Conservation (phyloP, 1,284 basidiomycete genomes). For the Laetiporus sulphureus region DNA sequence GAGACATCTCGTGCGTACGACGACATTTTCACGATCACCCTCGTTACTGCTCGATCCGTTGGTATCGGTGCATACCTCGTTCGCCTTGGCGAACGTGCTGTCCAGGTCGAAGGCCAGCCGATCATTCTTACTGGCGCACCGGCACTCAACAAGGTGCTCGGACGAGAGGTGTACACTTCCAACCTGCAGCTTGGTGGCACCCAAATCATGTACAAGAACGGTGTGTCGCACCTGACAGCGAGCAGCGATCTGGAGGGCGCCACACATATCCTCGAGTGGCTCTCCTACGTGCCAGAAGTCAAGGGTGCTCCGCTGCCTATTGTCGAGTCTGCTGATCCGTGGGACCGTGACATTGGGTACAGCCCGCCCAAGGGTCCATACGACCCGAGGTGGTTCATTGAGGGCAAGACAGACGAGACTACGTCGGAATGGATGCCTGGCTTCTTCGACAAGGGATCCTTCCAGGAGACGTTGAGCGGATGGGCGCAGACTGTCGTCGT, state of each 20-base stretch:
- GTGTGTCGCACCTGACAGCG: conserved; percentile 95
- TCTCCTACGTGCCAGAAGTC: conserved; percentile 87
- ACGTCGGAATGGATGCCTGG: conserved; percentile 75
- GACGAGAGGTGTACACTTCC: conserved; percentile 98
- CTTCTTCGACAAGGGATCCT: conserved; percentile 96
- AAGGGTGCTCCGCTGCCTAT: conserved; percentile 78
- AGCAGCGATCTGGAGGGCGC: conserved; percentile 94
- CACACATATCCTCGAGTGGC: conserved; percentile 89
- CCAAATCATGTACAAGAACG: conserved; percentile 99
- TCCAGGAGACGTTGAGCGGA: conserved; percentile 92
- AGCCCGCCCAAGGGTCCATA: conserved; percentile 91
- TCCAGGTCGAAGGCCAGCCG: conserved; percentile 98
- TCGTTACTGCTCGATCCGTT: conserved; percentile 97
- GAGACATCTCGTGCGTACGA: conserved; percentile 98
- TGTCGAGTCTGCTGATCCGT: conserved; percentile 65
- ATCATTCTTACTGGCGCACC: conserved; percentile 98
- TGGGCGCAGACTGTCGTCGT: conserved; percentile 99
- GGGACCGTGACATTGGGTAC: conserved; percentile 93
- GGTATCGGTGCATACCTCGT: conserved; percentile 99
- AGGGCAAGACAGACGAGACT: conserved; percentile 86
- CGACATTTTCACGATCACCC: conserved; percentile 98
- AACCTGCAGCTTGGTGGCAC: conserved; percentile 99
- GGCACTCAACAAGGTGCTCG: conserved; percentile 98
- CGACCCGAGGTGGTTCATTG: conserved; percentile 97
- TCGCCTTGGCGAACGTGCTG: conserved; percentile 94